Percentiles rank a stretch among this genome's conserved stretches.
phyloP scores from a whole-genome alignment of 2,329 filamentous ascomycete genomes.

The Penicillium hordei region DNA sequence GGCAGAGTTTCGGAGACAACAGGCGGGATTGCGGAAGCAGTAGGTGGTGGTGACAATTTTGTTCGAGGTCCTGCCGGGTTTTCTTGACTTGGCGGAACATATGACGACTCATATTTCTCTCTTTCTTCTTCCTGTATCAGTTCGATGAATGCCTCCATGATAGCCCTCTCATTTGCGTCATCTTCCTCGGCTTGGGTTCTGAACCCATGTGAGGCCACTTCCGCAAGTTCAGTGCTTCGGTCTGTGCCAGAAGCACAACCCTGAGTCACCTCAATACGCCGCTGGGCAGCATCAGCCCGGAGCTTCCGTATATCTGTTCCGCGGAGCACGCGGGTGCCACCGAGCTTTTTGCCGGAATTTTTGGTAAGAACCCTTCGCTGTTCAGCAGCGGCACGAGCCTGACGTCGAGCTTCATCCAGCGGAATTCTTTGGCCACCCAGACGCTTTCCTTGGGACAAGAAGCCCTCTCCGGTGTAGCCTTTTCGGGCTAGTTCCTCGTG shows the following conservation, averaged over 20 bases:
- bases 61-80: conserved; percentile 52
- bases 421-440: conserved; percentile 69
- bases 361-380: conserved; percentile 59
- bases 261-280: conserved; percentile 64
- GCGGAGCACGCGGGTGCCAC: conserved; percentile 58
- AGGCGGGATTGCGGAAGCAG: conserved; percentile 24
- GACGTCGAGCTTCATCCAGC: conserved; percentile 69
- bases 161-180: conserved; percentile 82
- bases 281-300: conserved; percentile 69
- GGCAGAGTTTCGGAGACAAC: conserved; percentile 17
- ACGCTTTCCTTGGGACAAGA: conserved; percentile 71
- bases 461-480: conserved; percentile 88
- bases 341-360: conserved; percentile 70
- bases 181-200: conserved; percentile 83
- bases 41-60: conserved; percentile 43
- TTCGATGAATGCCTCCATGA: conserved; percentile 81
- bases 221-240: conserved; percentile 64
- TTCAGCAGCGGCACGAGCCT: conserved; percentile 73
- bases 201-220: conserved; percentile 72
- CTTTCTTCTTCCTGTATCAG: conserved; percentile 76
- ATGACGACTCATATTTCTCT: conserved; percentile 58
- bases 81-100: conserved; percentile 54
- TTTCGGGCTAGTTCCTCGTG: conserved; percentile 72
- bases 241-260: conserved; percentile 75
- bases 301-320: conserved; percentile 69